These are phyloP conservation scores for Phanerochaete carnosa DNA, from an alignment of 768 basidiomycete genomes.

Conservation along the genomic window DNA sequence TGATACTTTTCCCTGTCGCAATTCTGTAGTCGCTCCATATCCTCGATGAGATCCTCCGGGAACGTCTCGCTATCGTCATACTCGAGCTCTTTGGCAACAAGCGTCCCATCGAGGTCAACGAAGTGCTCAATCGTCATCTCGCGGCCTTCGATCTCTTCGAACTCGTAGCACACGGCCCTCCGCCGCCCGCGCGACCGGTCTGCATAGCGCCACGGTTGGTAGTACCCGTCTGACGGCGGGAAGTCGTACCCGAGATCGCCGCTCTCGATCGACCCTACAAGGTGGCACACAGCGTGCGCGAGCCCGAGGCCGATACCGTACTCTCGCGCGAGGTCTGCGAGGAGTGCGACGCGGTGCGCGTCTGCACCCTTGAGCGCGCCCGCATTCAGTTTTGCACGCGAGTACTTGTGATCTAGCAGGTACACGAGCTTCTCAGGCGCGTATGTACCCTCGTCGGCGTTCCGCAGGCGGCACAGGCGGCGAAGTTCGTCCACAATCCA, in stretches of 20 bases:
- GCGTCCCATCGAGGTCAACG: slow-evolving; percentile 18
- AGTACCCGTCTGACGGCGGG: too few species aligned
- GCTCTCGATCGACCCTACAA: slow-evolving; percentile 17
- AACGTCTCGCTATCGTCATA: slow-evolving; percentile 16
- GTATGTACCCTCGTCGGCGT: slow-evolving; percentile 17
- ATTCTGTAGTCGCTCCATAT: slow-evolving; percentile 11
- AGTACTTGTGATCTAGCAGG: slow-evolving; percentile 34
- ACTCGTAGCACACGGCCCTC: slow-evolving; percentile 9
- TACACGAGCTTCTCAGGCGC: slow-evolving; percentile 26
- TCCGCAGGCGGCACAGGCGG: slow-evolving; percentile 37
- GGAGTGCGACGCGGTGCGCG: slow-evolving; percentile 28
- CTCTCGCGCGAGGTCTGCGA: slow-evolving; percentile 32
- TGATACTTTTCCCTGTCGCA: slow-evolving; percentile 25
- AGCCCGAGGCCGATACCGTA: slow-evolving; percentile 35
- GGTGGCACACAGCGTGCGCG: slow-evolving; percentile 30
- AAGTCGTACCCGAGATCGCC: neutral
- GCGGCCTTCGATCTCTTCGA: slow-evolving; percentile 15
- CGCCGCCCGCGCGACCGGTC: neutral
- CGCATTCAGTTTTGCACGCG: slow-evolving; percentile 21
- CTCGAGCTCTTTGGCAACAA: neutral
- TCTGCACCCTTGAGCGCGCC: slow-evolving; percentile 39
- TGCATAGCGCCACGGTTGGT: too few species aligned
- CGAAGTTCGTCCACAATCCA: slow-evolving; percentile 20
- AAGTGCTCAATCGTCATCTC: slow-evolving; percentile 11
- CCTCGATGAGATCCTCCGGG: slow-evolving; percentile 14